A percentile compares a stretch with the other conserved stretches of the same genome.
phyloP scores from a whole-genome alignment of 176 grass and related monocot genomes.

The Aegilops speltoides region DNA sequence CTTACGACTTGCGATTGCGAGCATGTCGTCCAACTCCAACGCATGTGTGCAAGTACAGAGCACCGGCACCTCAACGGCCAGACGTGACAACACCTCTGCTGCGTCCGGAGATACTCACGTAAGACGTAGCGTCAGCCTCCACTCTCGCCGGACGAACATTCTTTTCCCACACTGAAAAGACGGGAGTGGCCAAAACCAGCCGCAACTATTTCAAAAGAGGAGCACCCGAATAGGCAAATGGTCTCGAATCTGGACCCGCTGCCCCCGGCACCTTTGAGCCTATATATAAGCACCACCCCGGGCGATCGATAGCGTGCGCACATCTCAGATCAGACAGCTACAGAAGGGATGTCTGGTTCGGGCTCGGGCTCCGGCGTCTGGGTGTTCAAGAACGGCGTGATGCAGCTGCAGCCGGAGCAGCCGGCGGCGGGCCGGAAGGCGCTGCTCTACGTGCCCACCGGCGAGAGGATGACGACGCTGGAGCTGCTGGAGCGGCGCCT shows the following conservation, averaged over 20 bases:
- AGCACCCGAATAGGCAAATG: neutral
- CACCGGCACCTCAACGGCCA: neutral
- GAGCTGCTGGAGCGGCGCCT: neutral
- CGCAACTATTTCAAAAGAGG: neutral
- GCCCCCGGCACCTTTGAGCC: too few species aligned
- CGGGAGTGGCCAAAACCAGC: neutral
- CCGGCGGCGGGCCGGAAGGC: neutral
- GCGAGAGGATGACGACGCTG: neutral
- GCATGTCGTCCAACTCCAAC: neutral
- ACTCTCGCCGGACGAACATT: neutral
- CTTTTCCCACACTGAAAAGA: neutral
- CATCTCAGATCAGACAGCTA: neutral
- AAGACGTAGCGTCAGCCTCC: neutral
- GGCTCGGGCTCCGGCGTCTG: neutral
- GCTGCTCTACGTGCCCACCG: neutral
- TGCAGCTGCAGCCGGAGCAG: neutral
- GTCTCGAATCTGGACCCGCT: too few species aligned
- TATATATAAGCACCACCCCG: neutral
- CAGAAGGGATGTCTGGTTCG: neutral
- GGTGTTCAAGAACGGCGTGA: neutral
- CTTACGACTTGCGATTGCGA: neutral
- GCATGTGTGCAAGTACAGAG: neutral
- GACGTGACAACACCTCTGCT: neutral
- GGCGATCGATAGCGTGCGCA: neutral
- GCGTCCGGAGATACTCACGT: neutral